Evolutionary conservation across 441 rosid genomes (phyloP).

Genomic region (Corymbia citriodora): DNA sequence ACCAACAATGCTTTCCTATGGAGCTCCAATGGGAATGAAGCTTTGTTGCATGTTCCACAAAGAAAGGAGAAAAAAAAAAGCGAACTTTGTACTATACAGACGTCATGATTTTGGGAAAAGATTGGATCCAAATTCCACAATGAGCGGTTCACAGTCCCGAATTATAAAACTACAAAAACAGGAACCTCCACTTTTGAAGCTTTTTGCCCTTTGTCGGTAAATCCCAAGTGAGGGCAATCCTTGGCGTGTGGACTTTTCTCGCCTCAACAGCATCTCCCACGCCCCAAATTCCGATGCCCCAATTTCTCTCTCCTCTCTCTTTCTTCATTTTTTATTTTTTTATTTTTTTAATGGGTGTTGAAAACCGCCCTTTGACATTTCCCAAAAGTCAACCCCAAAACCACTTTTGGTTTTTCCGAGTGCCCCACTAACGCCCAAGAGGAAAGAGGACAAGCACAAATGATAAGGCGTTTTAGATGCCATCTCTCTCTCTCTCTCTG

Average conservation of each 20-base stretch:
- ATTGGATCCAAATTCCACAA: neutral
- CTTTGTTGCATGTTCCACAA: too few species aligned
- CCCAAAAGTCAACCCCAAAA: conserved; percentile 40
- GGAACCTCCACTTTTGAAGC: neutral
- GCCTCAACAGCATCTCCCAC: neutral
- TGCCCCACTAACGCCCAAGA: neutral
- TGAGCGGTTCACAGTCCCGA: neutral
- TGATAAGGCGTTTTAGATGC: conserved; percentile 49
- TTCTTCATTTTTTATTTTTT: neutral
- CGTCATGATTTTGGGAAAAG: neutral
- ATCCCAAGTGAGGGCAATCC: conserved; percentile 19
- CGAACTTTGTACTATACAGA: neutral
- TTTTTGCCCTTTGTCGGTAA: conserved; percentile 30
- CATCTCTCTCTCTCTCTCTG: neutral
- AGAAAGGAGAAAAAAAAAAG: neutral
- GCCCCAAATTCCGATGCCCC: neutral
- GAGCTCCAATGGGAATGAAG: neutral
- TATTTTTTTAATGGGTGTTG: neutral
- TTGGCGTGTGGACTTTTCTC: conserved; percentile 29
- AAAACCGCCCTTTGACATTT: conserved; percentile 50
- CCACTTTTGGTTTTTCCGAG: conserved; percentile 20
- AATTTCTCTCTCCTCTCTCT: neutral
- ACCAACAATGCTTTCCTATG: neutral
- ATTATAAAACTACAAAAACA: neutral
- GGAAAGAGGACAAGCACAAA: conserved; percentile 30